Evolutionary conservation across 768 basidiomycete genomes (phyloP).

Genomic region (Lentinula detonsa): DNA sequence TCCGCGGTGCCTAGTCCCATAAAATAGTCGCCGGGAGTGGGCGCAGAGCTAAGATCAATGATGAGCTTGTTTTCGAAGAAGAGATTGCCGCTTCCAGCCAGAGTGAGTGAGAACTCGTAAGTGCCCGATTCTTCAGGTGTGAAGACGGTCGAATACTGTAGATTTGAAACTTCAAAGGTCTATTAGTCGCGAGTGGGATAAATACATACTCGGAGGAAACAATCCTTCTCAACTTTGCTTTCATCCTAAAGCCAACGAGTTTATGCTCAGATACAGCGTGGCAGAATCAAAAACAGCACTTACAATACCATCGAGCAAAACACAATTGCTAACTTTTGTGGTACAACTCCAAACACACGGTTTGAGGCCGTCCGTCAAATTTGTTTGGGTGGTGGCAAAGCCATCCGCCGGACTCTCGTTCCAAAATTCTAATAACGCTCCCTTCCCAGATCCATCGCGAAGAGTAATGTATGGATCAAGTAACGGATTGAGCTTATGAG

Average conservation of each 20-base stretch:
- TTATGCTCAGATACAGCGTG: not conserved
- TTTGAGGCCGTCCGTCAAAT: conserved; percentile 18
- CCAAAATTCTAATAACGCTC: conserved; percentile 39
- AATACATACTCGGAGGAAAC: conserved; percentile 33
- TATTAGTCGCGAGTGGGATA: not conserved
- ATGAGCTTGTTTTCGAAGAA: conserved; percentile 43
- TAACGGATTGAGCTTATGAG: conserved; percentile 44
- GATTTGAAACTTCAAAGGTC: not conserved
- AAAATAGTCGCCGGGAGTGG: conserved; percentile 29
- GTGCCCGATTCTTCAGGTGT: conserved; percentile 46
- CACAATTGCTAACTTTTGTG: conserved; percentile 27
- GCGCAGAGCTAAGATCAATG: conserved; percentile 38
- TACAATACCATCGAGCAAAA: conserved; percentile 38
- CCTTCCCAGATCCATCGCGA: conserved; percentile 28
- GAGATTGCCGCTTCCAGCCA: conserved; percentile 40
- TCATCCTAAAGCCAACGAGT: conserved; percentile 21
- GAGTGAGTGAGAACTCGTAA: conserved; percentile 41
- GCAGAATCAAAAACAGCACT: conserved; percentile 9
- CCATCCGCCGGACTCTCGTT: conserved; percentile 34
- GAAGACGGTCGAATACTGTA: conserved; percentile 36
- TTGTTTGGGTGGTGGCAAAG: conserved; percentile 22
- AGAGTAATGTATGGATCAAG: conserved; percentile 37
- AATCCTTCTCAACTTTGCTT: conserved; percentile 32
- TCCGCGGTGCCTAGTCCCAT: conserved; percentile 40
- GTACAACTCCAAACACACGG: conserved; percentile 30